Evolutionary conservation across 2,329 filamentous ascomycete species (phyloP), one percentile per base, ranked within the genome.

Genomic region (Fusarium agapanthi): DNA sequence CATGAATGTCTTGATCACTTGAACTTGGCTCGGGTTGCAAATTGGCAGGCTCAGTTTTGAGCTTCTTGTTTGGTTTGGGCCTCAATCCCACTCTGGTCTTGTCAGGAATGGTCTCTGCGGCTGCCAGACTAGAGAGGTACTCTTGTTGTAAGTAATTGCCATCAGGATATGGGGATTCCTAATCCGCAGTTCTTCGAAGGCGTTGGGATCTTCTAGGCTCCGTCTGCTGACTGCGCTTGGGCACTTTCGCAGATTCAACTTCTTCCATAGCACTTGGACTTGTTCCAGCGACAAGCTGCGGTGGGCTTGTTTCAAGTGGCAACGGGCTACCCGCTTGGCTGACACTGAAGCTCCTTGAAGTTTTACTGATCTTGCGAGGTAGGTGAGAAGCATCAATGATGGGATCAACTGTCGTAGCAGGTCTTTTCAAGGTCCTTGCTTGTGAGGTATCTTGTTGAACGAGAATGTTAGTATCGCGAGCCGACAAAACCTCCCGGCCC

Each of bases 321-420:
- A 78, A 56, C 1, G 78, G 78, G n/a, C 78, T 79, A 18, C 78
- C 78, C 13, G 53, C 72, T 24, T 77, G 77, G 13, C 76, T 78
- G 26, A 79, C 38, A 44, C 76, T 79, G 53, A 78, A 77, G 32
- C 66, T 73, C 30, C 76, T 72, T n/a, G 67, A 61, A 13, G 50
- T n/a, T 37, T 65, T 76, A 9, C 58, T 62, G 6, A 24, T 45
- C 54, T 75, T 76, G 11, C 60, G 65, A 40, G 37, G 32, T 15
- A 56, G 35, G 6, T 45, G 47, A 14, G 44, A 47, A n/a, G 40
- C 10, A 43, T 55, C 53, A 35, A 45, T n/a, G 20, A 55, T 32
- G 1, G 51, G 30, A 5, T 41, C 38, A 34, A 37, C 45, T 24
- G 50, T 32, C 12, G 30, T 26, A 18, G 28, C 26, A 26, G 56